Percentiles rank a stretch among this genome's conserved stretches.
Conservation (phyloP, 1,284 basidiomycete genomes). For the Ustilago cynodontis region DNA sequence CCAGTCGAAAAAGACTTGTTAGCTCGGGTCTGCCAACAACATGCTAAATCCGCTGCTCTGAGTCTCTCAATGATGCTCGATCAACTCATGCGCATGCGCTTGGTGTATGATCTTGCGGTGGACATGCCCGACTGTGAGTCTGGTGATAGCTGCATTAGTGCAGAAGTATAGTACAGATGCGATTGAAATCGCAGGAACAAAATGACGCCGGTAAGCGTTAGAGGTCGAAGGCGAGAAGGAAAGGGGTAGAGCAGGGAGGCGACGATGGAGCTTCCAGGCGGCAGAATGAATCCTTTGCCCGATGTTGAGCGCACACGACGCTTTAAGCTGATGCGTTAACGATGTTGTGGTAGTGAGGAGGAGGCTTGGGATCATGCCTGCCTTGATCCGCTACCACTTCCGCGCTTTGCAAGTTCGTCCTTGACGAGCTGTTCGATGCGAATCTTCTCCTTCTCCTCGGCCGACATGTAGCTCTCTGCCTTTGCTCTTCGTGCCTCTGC, state of each 20-base stretch:
- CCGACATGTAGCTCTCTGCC: conserved; percentile 53
- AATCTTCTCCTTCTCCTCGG: conserved; percentile 61
- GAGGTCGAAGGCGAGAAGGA: not conserved
- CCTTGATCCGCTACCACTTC: conserved; percentile 28
- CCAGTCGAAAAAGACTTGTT: no score
- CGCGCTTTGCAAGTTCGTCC: conserved; percentile 52
- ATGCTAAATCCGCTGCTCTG: not conserved
- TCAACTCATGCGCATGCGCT: no score
- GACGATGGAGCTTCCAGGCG: not conserved
- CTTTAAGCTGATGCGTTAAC: not conserved
- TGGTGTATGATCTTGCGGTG: not conserved
- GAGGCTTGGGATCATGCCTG: conserved; percentile 6
- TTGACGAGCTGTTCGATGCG: conserved; percentile 61
- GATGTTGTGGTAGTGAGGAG: not conserved
- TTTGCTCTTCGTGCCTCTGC: conserved; percentile 44
- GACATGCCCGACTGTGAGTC: not conserved
- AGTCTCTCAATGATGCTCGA: not conserved
- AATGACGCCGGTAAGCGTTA: not conserved
- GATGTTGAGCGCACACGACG: not conserved
- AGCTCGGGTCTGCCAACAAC: not conserved
- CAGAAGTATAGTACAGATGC: conserved; percentile 12
- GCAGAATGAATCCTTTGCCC: not conserved
- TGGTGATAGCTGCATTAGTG: not conserved
- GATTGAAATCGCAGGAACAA: not conserved
- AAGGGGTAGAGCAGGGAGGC: not conserved